Base-by-base conservation (phyloP, 441 rosid genomes). In the Erysimum cheiri region DNA sequence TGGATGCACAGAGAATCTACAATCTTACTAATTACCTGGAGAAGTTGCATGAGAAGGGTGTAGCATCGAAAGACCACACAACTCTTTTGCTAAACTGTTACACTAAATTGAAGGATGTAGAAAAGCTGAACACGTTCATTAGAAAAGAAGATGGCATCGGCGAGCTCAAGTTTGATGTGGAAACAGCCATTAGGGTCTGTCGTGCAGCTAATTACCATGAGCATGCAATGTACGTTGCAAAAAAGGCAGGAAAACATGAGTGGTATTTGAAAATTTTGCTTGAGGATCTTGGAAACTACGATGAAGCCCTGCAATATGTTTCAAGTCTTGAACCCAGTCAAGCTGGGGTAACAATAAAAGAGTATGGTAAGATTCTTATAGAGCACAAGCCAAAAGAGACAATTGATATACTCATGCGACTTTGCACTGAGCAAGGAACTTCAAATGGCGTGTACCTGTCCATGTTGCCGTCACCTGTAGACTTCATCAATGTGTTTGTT, bases 211-310 rank as follows among this genome's bases (percentile, higher is more conserved):
- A 89, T 71, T 95, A 92, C 82, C 98, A 95, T 26, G 99, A 92
- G 81, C 99, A 95, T 73, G 98, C 99, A 14, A 95, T 95, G 98
- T 90, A 90, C 77, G 99, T 92, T 62, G 99, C 99, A 12, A 89
- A 88, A 87, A 95, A 92, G 84, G 96, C 99, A 33, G 97, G 98
- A 67, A 97, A 87, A 74, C 99, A 95, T 83, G 98, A 95, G 73
- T 85, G 89, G 90, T 95, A 92, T 79, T 73, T 95, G 53, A 95
- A 95, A 81, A 95, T 95, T 79, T 81, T 95, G 77, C 97, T 92
- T 35, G 99, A 92, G 75, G 98, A 95, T 80, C 97, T 95, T 52
- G 97, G 90, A 62, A 85, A 93, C 80, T 90, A 90, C 64, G 96
- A 92, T 22, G 98, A 95, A 84, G 97, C 99, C 43, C 83, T 95